Base-by-base conservation (phyloP, 1,139 yeast genomes). In the Nakaseomyces nivariensis region DNA sequence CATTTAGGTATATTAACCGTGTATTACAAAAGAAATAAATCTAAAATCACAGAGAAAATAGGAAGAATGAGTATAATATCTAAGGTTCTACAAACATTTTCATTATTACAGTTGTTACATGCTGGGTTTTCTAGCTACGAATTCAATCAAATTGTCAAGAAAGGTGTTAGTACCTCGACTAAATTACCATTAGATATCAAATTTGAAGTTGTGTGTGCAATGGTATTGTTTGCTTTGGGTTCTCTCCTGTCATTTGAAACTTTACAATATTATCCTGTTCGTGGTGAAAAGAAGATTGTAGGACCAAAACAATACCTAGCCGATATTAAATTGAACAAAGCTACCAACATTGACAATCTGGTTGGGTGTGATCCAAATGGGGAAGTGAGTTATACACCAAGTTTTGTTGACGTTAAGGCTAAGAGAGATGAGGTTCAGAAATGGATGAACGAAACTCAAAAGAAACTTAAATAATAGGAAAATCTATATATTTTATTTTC, bases 121-220 rank as follows among this genome's bases (percentile, higher is more conserved):
- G 55, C 68, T 5, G 68, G 63, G 1, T 64, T 60, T 45, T 63
- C 68, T 5, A 63, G 67, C 32, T 63, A 62, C 48, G 68, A 65
- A 50, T 66, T 61, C 46, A 59, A 62, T 46, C 63, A 58, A 44
- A 44, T 63, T 13, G 33, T 55, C 22, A 63, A 63, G 49, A 36
- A 38, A 37, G 37, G 40, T 37, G 42, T 43, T 46, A 43, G 47
- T 27, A 38, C 45, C 11, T 17, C 46, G 22, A 24, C 37, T 4
- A 44, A 37, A n/a, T 42, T 64, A 40, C 69, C 69, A 13, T 36
- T 48, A 25, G 69, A 66, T 49, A 60, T 66, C 13, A 55, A 56
- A 45, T 52, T 58, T 34, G 69, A 66, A 49, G 60, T 59, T 1
- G 29, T 56, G 10, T 47, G 48, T 17, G 67, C 62, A 13, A 44